Conservation (phyloP, 805 yeast genomes). For the Kodamaea fukazawae region DNA sequence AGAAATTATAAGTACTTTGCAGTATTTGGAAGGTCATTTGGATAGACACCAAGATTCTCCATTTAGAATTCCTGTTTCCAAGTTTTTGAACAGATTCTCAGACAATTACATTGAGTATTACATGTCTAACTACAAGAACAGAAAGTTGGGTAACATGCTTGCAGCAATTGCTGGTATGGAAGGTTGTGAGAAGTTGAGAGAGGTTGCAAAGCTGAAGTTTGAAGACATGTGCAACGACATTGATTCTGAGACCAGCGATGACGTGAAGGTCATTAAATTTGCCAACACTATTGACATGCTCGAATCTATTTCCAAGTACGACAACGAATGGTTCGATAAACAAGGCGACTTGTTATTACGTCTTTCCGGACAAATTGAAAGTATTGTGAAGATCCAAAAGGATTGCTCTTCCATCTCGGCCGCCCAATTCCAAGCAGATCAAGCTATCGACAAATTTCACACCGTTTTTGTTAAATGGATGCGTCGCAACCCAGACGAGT, state of each 20-base stretch:
- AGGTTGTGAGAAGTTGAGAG: conserved; percentile 56
- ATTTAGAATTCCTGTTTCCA: conserved; percentile 85
- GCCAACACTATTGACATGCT: conserved; percentile 72
- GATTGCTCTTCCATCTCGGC: conserved; percentile 51
- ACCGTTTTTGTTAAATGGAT: conserved; percentile 28
- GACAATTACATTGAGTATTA: conserved; percentile 71
- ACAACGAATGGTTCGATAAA: conserved; percentile 55
- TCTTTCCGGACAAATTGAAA: conserved; percentile 43
- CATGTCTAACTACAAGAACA: conserved; percentile 58
- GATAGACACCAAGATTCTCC: conserved; percentile 87
- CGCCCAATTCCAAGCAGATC: conserved; percentile 67
- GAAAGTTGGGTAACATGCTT: conserved; percentile 64
- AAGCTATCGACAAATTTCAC: conserved; percentile 65
- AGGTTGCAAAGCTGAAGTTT: conserved; percentile 52
- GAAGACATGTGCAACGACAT: conserved; percentile 46
- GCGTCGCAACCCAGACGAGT: conserved; percentile 21
- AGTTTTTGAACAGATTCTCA: conserved; percentile 80
- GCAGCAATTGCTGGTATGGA: conserved; percentile 60
- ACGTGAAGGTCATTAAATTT: conserved; percentile 58
- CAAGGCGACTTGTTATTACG: conserved; percentile 47
- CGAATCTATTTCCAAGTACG: conserved; percentile 48
- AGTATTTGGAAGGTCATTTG: conserved; percentile 74
- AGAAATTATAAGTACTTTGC: conserved; percentile 73
- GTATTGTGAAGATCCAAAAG: conserved; percentile 41
- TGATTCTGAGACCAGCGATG: conserved; percentile 48